phyloP scores from a whole-genome alignment of 2,329 filamentous ascomycete species.

The Xylariaceae sp. region DNA sequence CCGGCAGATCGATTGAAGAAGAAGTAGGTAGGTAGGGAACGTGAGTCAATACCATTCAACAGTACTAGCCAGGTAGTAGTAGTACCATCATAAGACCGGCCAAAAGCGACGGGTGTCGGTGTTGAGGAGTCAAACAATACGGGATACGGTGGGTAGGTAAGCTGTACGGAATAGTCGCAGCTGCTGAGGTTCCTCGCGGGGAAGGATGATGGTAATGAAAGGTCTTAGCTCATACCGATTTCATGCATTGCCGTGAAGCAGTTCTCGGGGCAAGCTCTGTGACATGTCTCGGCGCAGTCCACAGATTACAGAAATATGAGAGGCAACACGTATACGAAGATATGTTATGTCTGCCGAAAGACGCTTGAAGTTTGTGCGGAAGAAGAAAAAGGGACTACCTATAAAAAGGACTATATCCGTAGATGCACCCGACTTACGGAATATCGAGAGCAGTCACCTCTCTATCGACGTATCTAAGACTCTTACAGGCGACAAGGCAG shows the following conservation, averaged over 20 bases:
- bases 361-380: neutral
- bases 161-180: neutral
- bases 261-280: neutral
- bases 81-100: neutral
- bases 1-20: neutral
- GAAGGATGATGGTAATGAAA: neutral
- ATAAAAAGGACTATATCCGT: neutral
- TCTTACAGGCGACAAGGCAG: neutral
- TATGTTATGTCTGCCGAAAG: neutral
- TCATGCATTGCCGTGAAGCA: constrained; percentile 7
- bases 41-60: neutral
- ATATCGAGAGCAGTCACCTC: too few species aligned
- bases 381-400: neutral
- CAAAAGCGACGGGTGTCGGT: neutral
- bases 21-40: neutral
- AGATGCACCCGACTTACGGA: too few species aligned
- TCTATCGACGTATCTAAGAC: too few species aligned
- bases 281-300: neutral
- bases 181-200: neutral
- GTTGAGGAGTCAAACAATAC: neutral
- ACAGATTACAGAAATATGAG: neutral
- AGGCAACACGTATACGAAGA: neutral
- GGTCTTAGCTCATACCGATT: constrained; percentile 1
- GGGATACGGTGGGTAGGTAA: too few species aligned
- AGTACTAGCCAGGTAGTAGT: neutral